Percentiles rank a stretch among this genome's conserved stretches.
phyloP scores from a whole-genome alignment of 805 yeast genomes.

The Saccharomycopsis fermentans region DNA sequence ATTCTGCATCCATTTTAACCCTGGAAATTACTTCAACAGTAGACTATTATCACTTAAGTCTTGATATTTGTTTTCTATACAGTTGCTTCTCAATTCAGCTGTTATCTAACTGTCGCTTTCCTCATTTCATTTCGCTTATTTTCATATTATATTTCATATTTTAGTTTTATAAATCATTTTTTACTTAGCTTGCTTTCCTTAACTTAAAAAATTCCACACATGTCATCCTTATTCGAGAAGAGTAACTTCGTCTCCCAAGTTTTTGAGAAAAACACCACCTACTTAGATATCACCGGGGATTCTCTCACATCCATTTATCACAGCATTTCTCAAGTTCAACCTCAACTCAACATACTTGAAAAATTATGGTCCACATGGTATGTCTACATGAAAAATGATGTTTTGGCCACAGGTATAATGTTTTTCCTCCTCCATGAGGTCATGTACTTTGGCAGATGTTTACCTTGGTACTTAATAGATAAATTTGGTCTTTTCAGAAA shows the following conservation, averaged over 20 bases:
- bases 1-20: too few species aligned
- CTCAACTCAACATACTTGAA: conserved; percentile 46
- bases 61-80: too few species aligned
- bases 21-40: not conserved
- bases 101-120: not conserved
- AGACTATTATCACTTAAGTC: too few species aligned
- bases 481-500: conserved; percentile 73
- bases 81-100: too few species aligned
- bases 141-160: too few species aligned
- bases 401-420: conserved; percentile 83
- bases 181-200: too few species aligned
- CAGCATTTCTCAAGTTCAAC: conserved; percentile 30
- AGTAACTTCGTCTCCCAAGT: conserved; percentile 5
- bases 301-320: conserved; percentile 28
- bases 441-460: conserved; percentile 82
- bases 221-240: not conserved
- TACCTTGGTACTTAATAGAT: conserved; percentile 90
- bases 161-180: too few species aligned
- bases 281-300: conserved; percentile 18
- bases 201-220: not conserved
- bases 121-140: not conserved
- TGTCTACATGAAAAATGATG: conserved; percentile 74
- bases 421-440: conserved; percentile 77
- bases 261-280: conserved; percentile 1
- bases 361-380: conserved; percentile 85